A percentile compares a stretch with the other conserved stretches of the same genome.
phyloP scores from a whole-genome alignment of 345 rosid species.

The Hibiscus tridactylites region DNA sequence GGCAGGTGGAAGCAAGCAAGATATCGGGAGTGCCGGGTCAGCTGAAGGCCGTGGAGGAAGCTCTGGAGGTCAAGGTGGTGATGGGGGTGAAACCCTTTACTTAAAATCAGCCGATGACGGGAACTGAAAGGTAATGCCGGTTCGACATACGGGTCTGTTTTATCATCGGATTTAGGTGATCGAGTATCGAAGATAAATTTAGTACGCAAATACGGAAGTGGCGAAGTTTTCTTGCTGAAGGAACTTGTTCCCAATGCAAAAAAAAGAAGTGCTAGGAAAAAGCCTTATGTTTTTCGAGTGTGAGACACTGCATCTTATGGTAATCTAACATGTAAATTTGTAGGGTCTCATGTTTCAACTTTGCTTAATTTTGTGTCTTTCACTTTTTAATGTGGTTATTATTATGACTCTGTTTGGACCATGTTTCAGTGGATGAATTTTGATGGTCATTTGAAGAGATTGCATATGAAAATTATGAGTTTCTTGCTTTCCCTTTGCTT shows the following conservation, averaged over 20 bases:
- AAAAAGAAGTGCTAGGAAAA: constrained; percentile 8
- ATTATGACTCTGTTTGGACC: neutral
- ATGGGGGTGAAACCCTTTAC: constrained; percentile 89
- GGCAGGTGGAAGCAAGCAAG: constrained; percentile 69
- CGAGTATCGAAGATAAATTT: constrained; percentile 1
- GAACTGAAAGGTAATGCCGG: constrained; percentile 33
- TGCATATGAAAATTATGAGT: neutral
- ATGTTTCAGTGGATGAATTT: neutral
- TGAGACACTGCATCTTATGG: constrained; percentile 22
- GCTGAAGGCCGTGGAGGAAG: constrained; percentile 76
- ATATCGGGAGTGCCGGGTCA: constrained; percentile 54
- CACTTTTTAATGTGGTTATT: neutral
- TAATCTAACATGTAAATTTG: constrained; percentile 31
- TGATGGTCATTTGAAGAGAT: constrained; percentile 4
- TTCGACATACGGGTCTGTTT: neutral
- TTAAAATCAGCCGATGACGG: constrained; percentile 74
- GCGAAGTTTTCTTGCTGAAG: neutral
- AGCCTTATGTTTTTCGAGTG: constrained; percentile 15
- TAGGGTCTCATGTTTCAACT: constrained; percentile 17
- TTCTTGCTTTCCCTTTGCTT: neutral
- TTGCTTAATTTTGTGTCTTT: neutral
- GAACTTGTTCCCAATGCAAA: constrained; percentile 8
- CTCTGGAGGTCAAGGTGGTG: constrained; percentile 56
- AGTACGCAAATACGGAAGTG: neutral
- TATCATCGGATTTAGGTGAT: constrained; percentile 11